These are phyloP conservation scores for Rhodotorula mucilaginosa DNA, from an alignment of 1,284 basidiomycete species.

Conservation along the genomic window DNA sequence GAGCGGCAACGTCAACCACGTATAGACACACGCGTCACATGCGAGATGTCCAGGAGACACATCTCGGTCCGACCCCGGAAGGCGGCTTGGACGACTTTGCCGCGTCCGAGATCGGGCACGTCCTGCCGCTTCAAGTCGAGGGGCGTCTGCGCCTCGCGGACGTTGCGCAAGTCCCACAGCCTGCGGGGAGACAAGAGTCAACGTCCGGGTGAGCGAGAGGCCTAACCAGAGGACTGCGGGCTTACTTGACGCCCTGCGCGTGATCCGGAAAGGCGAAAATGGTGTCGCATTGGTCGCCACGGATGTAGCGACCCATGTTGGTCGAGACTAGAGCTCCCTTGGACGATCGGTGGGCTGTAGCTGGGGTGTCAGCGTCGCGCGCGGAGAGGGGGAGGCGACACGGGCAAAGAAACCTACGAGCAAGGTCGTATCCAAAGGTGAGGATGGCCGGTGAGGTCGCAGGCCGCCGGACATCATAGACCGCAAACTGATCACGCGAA, in stretches of 20 bases:
- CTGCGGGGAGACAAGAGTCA: not conserved
- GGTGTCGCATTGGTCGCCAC: conserved; percentile 22
- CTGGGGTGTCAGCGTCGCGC: not conserved
- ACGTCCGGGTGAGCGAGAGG: too few species aligned
- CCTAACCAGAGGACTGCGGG: not conserved
- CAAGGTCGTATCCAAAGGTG: conserved; percentile 29
- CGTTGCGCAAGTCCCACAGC: conserved; percentile 30
- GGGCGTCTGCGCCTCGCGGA: not conserved
- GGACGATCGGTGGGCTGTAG: conserved; percentile 6
- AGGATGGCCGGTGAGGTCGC: not conserved
- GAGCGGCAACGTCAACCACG: conserved; percentile 1
- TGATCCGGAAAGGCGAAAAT: conserved; percentile 31
- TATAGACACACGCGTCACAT: conserved; percentile 16
- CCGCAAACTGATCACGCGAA: conserved; percentile 20
- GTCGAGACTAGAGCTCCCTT: conserved; percentile 7
- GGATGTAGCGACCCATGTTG: conserved; percentile 33
- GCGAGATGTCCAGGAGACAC: conserved; percentile 18
- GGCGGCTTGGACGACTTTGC: conserved; percentile 17
- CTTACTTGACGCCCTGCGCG: conserved; percentile 29
- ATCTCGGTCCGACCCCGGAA: conserved; percentile 22
- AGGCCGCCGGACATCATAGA: conserved; percentile 21
- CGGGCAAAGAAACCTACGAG: not conserved
- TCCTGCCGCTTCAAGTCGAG: conserved; percentile 17
- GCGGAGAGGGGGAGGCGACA: not conserved
- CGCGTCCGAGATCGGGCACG: conserved; percentile 6